Percentiles rank a stretch among this genome's conserved stretches.
Evolutionary conservation across 495 filamentous ascomycete species (phyloP).

Genomic region (Rhizodiscina lignyota): DNA sequence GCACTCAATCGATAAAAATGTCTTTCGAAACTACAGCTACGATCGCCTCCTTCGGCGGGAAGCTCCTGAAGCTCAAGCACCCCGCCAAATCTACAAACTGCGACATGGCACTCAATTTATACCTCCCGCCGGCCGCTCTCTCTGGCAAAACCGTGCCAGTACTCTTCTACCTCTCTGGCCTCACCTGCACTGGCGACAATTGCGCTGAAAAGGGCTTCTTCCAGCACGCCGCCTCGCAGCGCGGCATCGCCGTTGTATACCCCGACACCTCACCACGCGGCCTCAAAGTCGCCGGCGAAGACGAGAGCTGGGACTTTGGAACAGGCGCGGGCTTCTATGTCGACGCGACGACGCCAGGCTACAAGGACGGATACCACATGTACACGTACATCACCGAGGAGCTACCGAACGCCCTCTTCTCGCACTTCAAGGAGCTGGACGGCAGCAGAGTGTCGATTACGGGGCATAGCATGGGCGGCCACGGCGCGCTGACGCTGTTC

Average conservation of each 20-base stretch:
- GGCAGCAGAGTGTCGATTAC: conserved; percentile 53
- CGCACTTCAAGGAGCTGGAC: conserved; percentile 46
- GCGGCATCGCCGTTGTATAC: conserved; percentile 76
- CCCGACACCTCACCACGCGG: conserved; percentile 90
- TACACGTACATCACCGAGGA: conserved; percentile 76
- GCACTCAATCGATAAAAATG: too few species aligned
- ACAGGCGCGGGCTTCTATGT: conserved; percentile 87
- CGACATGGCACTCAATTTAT: conserved; percentile 54
- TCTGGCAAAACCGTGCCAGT: conserved; percentile 52
- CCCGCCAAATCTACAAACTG: conserved; percentile 49
- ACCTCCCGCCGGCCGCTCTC: conserved; percentile 41
- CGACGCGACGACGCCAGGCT: conserved; percentile 67
- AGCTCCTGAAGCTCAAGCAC: conserved; percentile 86
- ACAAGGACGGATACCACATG: conserved; percentile 68
- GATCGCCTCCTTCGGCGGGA: conserved; percentile 86
- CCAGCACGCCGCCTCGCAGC: conserved; percentile 58
- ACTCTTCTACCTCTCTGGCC: conserved; percentile 83
- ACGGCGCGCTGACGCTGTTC: conserved; percentile 85
- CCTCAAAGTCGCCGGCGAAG: conserved; percentile 59
- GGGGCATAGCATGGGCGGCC: conserved; percentile 92
- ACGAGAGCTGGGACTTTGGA: conserved; percentile 81
- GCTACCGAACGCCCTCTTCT: conserved; percentile 60
- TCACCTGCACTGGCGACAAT: conserved; percentile 94
- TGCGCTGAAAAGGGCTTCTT: conserved; percentile 95
- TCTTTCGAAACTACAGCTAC: conserved; percentile 71